These are phyloP conservation scores for Globisporangium mamillatum DNA, from an alignment of 352 stramenopile genomes.

Conservation along the genomic window DNA sequence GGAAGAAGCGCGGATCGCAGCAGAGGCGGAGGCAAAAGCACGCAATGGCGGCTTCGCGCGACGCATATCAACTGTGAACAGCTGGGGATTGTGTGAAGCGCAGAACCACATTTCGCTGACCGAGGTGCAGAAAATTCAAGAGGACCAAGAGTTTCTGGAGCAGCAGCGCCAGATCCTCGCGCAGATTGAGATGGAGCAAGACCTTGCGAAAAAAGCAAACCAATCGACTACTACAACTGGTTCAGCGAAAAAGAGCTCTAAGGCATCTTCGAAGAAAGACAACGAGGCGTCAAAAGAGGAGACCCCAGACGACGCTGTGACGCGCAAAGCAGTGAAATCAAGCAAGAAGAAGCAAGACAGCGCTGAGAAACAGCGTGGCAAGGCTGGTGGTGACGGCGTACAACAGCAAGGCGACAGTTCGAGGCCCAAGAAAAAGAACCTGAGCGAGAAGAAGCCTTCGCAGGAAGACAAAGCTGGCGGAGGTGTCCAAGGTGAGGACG, in stretches of 20 bases:
- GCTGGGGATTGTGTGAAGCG: constrained; percentile 54
- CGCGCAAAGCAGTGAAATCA: neutral
- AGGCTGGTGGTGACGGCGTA: neutral
- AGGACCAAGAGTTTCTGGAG: constrained; percentile 60
- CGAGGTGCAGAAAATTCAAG: constrained; percentile 60
- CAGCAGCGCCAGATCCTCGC: constrained; percentile 65
- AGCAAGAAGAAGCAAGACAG: neutral
- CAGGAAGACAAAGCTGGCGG: neutral
- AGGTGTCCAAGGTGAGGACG: neutral
- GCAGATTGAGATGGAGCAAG: constrained; percentile 38
- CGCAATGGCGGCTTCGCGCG: constrained; percentile 30
- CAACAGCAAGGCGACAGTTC: neutral
- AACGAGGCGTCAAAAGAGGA: neutral
- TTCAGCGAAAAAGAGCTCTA: neutral
- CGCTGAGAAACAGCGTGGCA: neutral
- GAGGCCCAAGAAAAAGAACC: neutral
- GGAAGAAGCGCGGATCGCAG: constrained; percentile 38
- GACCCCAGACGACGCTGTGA: neutral
- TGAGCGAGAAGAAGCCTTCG: neutral
- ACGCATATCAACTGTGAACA: constrained; percentile 59
- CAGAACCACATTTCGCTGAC: constrained; percentile 51
- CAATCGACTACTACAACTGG: neutral
- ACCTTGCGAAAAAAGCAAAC: neutral
- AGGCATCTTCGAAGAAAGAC: neutral
- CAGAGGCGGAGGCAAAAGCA: constrained; percentile 47